Percentiles rank a stretch among this genome's conserved stretches.
Evolutionary conservation across 2,329 filamentous ascomycete species (phyloP).

Genomic region (Diatrype stigma): DNA sequence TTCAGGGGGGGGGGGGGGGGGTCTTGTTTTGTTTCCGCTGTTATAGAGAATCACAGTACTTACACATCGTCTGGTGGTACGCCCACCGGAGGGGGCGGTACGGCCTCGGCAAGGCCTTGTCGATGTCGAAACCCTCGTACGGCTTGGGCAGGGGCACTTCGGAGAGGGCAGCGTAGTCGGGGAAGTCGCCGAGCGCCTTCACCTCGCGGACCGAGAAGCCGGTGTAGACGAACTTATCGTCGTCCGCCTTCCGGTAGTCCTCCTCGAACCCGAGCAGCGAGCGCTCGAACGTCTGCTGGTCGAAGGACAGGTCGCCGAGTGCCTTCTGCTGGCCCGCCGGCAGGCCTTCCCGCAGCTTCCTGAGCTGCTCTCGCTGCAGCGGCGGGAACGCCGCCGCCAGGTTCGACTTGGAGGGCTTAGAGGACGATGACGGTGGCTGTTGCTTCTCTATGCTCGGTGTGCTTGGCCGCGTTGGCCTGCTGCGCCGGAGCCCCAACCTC

Average conservation of each 20-base stretch:
- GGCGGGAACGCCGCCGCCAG: constrained; percentile 18
- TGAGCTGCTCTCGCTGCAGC: constrained; percentile 16
- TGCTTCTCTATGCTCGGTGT: constrained; percentile 22
- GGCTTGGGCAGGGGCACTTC: constrained; percentile 68
- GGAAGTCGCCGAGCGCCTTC: constrained; percentile 68
- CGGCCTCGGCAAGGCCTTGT: constrained; percentile 65
- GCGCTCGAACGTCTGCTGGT: constrained; percentile 12
- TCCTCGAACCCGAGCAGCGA: constrained; percentile 29
- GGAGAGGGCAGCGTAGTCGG: constrained; percentile 70
- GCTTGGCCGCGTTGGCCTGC: constrained; percentile 9
- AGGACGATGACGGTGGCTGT: constrained; percentile 11
- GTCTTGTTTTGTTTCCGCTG: background rate
- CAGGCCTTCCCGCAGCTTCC: constrained; percentile 10
- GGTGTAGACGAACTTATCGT: constrained; percentile 53
- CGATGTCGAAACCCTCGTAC: constrained; percentile 62
- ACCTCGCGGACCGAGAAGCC: constrained; percentile 70
- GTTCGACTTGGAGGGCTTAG: constrained; percentile 17
- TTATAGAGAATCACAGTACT: too few relatives aligned
- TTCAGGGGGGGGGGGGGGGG: background rate
- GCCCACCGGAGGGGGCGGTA: constrained; percentile 80
- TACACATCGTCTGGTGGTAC: constrained; percentile 92
- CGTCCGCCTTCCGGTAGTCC: constrained; percentile 29
- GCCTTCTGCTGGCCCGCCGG: constrained; percentile 10
- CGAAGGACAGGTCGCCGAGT: constrained; percentile 16
- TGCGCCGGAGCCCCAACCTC: constrained; percentile 13